Conservation (phyloP, 2,329 filamentous ascomycete species). For the Rhinocladiella mackenziei region DNA sequence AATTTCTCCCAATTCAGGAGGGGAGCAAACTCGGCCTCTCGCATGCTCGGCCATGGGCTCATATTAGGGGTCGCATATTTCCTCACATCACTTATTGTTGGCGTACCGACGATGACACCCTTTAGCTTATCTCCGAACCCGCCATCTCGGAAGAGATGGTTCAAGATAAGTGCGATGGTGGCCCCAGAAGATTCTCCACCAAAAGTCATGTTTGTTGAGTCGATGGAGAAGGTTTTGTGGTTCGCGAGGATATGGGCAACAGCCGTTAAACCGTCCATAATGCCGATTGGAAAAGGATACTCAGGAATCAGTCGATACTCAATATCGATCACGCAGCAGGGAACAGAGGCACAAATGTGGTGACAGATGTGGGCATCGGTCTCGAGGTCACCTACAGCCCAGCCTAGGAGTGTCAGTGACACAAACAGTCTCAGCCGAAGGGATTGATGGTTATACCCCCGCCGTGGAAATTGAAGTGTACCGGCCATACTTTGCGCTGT, state of each 20-base stretch:
- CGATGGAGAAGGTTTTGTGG: conserved; percentile 29
- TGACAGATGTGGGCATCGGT: conserved; percentile 29
- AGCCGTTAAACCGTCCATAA: conserved; percentile 26
- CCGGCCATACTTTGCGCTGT: conserved; percentile 28
- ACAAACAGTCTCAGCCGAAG: neutral
- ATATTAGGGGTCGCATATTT: conserved; percentile 28
- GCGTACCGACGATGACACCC: conserved; percentile 27
- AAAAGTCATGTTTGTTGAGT: conserved; percentile 27
- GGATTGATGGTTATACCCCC: conserved; percentile 21
- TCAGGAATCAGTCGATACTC: conserved; percentile 29
- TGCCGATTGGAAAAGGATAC: conserved; percentile 28
- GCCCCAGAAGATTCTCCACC: conserved; percentile 28
- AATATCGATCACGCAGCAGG: conserved; percentile 29
- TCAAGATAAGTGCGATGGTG: conserved; percentile 28
- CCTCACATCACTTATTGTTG: conserved; percentile 28
- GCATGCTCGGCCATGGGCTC: conserved; percentile 29
- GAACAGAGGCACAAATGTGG: conserved; percentile 28
- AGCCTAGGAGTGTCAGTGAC: conserved; percentile 19
- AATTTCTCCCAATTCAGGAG: conserved; percentile 29
- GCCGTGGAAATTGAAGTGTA: conserved; percentile 31
- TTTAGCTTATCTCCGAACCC: conserved; percentile 23
- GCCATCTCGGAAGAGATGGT: conserved; percentile 26
- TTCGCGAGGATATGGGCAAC: conserved; percentile 27
- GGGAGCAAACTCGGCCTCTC: conserved; percentile 26
- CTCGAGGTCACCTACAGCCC: conserved; percentile 29